Percentiles rank a stretch among this genome's conserved stretches.
Evolutionary conservation across 176 grass and related monocot genomes (phyloP).

Genomic region (Panicum miliaceum): DNA sequence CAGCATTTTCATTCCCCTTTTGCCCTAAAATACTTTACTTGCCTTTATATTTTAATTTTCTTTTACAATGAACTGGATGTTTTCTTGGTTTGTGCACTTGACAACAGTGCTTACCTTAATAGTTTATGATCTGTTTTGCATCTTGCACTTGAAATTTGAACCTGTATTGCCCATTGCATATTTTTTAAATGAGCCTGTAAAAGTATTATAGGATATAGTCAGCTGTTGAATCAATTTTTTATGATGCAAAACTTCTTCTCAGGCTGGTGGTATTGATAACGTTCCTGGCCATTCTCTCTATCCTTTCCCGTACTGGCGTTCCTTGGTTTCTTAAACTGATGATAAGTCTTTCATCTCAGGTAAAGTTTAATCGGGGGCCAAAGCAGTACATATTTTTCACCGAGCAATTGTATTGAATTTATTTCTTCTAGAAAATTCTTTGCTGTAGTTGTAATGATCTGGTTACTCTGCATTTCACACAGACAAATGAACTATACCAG

Average conservation of each 20-base stretch:
- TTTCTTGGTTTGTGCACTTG: neutral
- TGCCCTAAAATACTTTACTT: slow-evolving; percentile 5
- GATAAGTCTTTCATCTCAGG: slow-evolving; percentile 98
- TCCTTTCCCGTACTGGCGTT: slow-evolving; percentile 77
- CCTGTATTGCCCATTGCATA: neutral
- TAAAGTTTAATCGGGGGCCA: slow-evolving; percentile 33
- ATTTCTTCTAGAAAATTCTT: slow-evolving; percentile 27
- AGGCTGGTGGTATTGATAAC: slow-evolving; percentile 83
- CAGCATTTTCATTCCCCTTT: slow-evolving; percentile 15
- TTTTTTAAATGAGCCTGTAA: neutral
- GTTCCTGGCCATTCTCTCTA: slow-evolving; percentile 90
- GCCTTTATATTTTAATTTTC: slow-evolving; percentile 25
- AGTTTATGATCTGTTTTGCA: slow-evolving; percentile 22
- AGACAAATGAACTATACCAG: slow-evolving; percentile 99
- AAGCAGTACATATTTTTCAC: neutral
- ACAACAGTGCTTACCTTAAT: slow-evolving; percentile 5
- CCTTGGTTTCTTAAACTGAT: slow-evolving; percentile 99
- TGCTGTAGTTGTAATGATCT: slow-evolving; percentile 37
- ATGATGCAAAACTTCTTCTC: slow-evolving; percentile 41
- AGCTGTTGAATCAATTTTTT: slow-evolving; percentile 31
- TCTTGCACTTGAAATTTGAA: slow-evolving; percentile 21
- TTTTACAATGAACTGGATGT: slow-evolving; percentile 17
- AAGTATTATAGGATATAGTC: slow-evolving; percentile 32
- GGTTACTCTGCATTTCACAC: slow-evolving; percentile 49
- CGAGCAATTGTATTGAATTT: slow-evolving; percentile 16